phyloP scores from a whole-genome alignment of 2,329 filamentous ascomycete genomes.

The Leptographium procerum region DNA sequence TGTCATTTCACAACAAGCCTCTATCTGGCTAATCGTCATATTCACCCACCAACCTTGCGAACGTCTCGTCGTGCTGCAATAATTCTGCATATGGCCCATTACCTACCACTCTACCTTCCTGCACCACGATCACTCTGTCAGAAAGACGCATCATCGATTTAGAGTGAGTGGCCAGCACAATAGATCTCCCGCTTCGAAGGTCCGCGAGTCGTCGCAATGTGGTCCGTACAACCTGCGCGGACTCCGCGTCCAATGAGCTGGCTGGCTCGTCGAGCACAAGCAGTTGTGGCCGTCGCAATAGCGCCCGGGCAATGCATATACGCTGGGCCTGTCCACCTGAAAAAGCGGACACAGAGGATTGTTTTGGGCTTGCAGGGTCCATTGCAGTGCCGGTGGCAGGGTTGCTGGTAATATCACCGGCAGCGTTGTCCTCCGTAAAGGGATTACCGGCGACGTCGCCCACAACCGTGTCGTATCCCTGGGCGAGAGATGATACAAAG shows the following conservation, averaged over 20 bases:
- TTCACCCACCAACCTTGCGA: slow-evolving; percentile 35
- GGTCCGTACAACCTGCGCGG: slow-evolving; percentile 50
- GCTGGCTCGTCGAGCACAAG: slow-evolving; percentile 84
- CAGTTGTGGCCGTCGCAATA: slow-evolving; percentile 59
- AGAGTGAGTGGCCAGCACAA: slow-evolving; percentile 74
- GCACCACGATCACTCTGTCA: slow-evolving; percentile 60
- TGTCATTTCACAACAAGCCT: too few relatives aligned
- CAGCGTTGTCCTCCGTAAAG: not conserved
- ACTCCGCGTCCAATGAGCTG: slow-evolving; percentile 62
- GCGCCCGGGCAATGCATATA: slow-evolving; percentile 67
- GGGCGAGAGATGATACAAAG: slow-evolving; percentile 61
- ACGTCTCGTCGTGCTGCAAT: slow-evolving; percentile 32
- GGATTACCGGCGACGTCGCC: slow-evolving; percentile 55
- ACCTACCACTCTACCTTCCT: slow-evolving; percentile 56
- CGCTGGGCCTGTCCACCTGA: slow-evolving; percentile 78
- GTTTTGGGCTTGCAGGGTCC: not conserved
- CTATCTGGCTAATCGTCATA: slow-evolving; percentile 3
- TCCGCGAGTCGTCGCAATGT: slow-evolving; percentile 5
- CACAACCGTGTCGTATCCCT: slow-evolving; percentile 60
- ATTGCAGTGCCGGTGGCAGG: not conserved
- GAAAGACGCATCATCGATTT: slow-evolving; percentile 78
- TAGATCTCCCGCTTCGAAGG: slow-evolving; percentile 27
- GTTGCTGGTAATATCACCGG: not conserved
- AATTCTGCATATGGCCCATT: slow-evolving; percentile 50
- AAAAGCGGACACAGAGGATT: slow-evolving; percentile 34